Conservation (phyloP, 2,329 filamentous ascomycete genomes). For the Colletotrichum orbiculare region DNA sequence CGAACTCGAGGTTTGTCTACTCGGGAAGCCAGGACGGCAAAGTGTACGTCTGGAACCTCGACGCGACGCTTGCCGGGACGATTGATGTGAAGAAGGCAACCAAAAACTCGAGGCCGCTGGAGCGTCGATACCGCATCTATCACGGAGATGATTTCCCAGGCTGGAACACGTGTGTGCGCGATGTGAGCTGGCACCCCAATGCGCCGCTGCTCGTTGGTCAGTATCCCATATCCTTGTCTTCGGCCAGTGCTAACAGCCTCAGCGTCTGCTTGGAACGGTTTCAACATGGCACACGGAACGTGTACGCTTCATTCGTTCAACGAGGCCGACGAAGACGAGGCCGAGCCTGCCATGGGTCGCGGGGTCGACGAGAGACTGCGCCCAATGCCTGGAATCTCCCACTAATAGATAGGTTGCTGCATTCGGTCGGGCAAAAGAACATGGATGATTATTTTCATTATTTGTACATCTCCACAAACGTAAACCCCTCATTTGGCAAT, state of each 20-base stretch:
- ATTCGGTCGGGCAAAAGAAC: slow-evolving; percentile 1
- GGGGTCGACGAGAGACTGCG: slow-evolving; percentile 71
- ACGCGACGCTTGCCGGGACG: slow-evolving; percentile 81
- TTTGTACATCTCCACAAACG: slow-evolving; percentile 33
- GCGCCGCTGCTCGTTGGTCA: slow-evolving; percentile 80
- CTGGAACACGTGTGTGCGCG: slow-evolving; percentile 85
- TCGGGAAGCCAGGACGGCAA: slow-evolving; percentile 90
- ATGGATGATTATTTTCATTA: slow-evolving; percentile 35
- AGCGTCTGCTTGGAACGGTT: slow-evolving; percentile 88
- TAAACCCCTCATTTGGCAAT: slow-evolving; percentile 36
- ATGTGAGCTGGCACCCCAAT: slow-evolving; percentile 91
- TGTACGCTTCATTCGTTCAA: slow-evolving; percentile 85
- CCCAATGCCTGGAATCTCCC: slow-evolving; percentile 38
- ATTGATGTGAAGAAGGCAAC: slow-evolving; percentile 84
- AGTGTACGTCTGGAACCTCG: slow-evolving; percentile 92
- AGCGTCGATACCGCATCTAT: slow-evolving; percentile 66
- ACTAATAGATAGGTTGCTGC: background rate
- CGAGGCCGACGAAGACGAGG: slow-evolving; percentile 74
- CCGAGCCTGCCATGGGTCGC: slow-evolving; percentile 65
- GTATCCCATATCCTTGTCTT: slow-evolving; percentile 40
- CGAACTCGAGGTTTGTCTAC: slow-evolving; percentile 93
- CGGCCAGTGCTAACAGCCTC: background rate
- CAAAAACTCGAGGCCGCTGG: slow-evolving; percentile 67
- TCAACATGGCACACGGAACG: slow-evolving; percentile 77
- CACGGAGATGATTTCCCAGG: slow-evolving; percentile 64